Percentiles rank a stretch among this genome's conserved stretches.
Conservation (phyloP, 768 basidiomycete genomes). For the Termitomyces sp. region DNA sequence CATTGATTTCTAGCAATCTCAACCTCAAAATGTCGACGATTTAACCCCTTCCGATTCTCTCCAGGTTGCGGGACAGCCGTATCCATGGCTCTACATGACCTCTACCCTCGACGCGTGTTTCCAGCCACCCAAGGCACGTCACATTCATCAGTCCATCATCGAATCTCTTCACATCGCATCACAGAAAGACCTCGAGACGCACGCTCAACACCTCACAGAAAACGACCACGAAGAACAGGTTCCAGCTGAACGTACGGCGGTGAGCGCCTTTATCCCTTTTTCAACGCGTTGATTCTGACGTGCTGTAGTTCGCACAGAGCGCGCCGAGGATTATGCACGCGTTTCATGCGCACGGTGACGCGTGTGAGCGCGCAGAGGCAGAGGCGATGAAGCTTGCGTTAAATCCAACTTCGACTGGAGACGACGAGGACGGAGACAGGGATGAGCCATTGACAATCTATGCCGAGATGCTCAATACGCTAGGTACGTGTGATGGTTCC, state of each 20-base stretch:
- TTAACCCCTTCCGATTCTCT: slow-evolving; percentile 32
- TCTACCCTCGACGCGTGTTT: slow-evolving; percentile 51
- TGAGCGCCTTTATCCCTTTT: slow-evolving; percentile 18
- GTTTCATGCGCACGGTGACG: slow-evolving; percentile 42
- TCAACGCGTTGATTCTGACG: not conserved
- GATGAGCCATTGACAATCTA: slow-evolving; percentile 38
- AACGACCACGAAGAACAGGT: slow-evolving; percentile 26
- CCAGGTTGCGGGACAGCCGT: slow-evolving; percentile 46
- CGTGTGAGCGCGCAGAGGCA: slow-evolving; percentile 33
- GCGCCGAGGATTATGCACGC: slow-evolving; percentile 44
- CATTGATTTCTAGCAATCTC: not conserved
- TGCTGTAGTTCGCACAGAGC: slow-evolving; percentile 34
- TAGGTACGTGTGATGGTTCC: slow-evolving; percentile 27
- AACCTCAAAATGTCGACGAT: not conserved
- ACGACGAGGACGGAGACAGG: slow-evolving; percentile 18
- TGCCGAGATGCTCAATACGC: slow-evolving; percentile 34
- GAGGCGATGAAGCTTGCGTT: slow-evolving; percentile 40
- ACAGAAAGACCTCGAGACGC: slow-evolving; percentile 26
- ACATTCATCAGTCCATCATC: not conserved
- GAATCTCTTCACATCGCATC: not conserved
- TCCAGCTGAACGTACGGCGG: slow-evolving; percentile 27
- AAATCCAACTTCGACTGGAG: slow-evolving; percentile 14
- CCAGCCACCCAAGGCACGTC: slow-evolving; percentile 28
- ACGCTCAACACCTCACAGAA: slow-evolving; percentile 18
- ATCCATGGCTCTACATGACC: slow-evolving; percentile 60